Conservation (phyloP, 805 yeast genomes). For the Suhomyces emberorum region DNA sequence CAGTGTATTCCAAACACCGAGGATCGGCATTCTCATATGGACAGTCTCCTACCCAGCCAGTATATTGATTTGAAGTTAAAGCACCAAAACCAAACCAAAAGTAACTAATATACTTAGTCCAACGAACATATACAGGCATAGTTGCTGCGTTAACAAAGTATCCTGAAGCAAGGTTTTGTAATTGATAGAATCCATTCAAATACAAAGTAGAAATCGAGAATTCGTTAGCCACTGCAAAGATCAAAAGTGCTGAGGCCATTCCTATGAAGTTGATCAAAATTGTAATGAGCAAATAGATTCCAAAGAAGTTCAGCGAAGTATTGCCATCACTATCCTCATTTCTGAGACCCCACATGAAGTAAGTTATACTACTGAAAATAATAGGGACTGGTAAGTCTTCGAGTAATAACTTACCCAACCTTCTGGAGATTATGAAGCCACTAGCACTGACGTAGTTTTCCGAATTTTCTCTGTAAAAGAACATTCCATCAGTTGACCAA, state of each 20-base stretch:
- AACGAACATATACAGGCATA: slow-evolving; percentile 28
- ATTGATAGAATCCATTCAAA: slow-evolving; percentile 20
- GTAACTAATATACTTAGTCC: slow-evolving; percentile 25
- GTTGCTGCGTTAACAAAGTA: slow-evolving; percentile 24
- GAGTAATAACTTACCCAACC: slow-evolving; percentile 59
- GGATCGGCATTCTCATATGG: slow-evolving; percentile 30
- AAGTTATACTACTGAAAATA: slow-evolving; percentile 58
- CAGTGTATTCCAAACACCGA: slow-evolving; percentile 46
- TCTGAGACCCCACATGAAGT: slow-evolving; percentile 75
- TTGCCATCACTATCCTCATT: slow-evolving; percentile 13
- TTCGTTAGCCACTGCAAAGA: slow-evolving; percentile 20
- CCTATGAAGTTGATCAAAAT: slow-evolving; percentile 16
- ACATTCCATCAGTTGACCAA: slow-evolving; percentile 36
- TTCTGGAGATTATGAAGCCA: slow-evolving; percentile 66
- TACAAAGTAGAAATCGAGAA: slow-evolving; percentile 18
- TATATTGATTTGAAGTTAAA: slow-evolving; percentile 21
- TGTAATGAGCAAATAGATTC: slow-evolving; percentile 18
- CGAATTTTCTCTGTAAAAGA: slow-evolving; percentile 55
- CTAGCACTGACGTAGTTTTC: slow-evolving; percentile 64
- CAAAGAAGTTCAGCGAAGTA: slow-evolving; percentile 17
- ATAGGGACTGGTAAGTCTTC: slow-evolving; percentile 69
- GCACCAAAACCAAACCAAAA: slow-evolving; percentile 30
- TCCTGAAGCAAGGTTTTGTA: slow-evolving; percentile 27
- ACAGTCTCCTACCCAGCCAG: slow-evolving; percentile 24
- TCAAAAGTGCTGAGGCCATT: slow-evolving; percentile 19